phyloP scores from a whole-genome alignment of 23 red algal genomes.

The Pyropia yezoensis region DNA sequence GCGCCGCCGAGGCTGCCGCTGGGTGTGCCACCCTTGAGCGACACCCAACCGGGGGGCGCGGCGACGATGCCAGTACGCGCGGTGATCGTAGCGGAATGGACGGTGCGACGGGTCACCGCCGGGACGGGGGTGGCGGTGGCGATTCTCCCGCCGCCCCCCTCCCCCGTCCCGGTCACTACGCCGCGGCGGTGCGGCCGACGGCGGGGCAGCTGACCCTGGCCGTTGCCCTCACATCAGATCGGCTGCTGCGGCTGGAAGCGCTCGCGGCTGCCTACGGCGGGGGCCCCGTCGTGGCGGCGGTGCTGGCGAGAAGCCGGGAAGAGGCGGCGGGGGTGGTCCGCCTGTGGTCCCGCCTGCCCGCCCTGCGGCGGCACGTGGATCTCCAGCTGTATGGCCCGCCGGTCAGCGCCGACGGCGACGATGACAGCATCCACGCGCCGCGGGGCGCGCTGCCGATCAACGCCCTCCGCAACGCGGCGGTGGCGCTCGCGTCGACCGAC shows the following conservation, averaged over 20 bases:
- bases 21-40: no score
- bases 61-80: no score
- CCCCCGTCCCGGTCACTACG: no score
- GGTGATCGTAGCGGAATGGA: no score
- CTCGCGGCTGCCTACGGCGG: slow-evolving; percentile 37
- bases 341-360: slow-evolving; percentile 22
- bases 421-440: background rate
- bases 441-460: slow-evolving; percentile 53
- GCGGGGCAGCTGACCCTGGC: slow-evolving; percentile 35
- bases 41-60: no score
- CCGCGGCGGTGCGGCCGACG: slow-evolving; percentile 18
- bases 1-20: no score
- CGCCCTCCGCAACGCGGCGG: slow-evolving; percentile 68
- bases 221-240: slow-evolving; percentile 49
- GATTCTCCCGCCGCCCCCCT: no score
- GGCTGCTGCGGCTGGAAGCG: slow-evolving; percentile 38
- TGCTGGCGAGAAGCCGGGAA: slow-evolving; percentile 8
- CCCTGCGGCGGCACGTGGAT: slow-evolving; percentile 32
- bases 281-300: slow-evolving; percentile 44
- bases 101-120: no score
- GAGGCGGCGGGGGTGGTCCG: slow-evolving; percentile 19
- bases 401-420: no score
- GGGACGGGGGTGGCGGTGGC: no score
- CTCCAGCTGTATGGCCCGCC: slow-evolving; percentile 10
- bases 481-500: slow-evolving; percentile 44